Evolutionary conservation across 495 filamentous ascomycete species (phyloP).

Genomic region (Podospora didyma): DNA sequence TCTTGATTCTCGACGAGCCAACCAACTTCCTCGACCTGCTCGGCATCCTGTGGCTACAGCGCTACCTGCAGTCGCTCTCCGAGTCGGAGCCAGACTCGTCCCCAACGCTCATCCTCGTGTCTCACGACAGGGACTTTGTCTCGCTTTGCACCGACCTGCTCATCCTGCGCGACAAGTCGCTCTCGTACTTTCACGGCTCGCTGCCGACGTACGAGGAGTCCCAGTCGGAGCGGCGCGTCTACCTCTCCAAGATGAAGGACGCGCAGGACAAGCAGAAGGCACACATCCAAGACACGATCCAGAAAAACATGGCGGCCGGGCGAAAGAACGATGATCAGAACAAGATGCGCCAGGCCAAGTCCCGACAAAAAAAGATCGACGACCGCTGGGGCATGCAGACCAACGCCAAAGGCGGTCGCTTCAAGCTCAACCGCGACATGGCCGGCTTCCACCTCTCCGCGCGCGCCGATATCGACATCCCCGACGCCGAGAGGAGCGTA

Average conservation of each 20-base stretch:
- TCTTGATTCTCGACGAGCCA: slow-evolving; percentile 82
- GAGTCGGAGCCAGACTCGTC: slow-evolving; percentile 25
- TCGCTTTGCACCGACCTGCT: slow-evolving; percentile 72
- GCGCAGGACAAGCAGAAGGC: slow-evolving; percentile 71
- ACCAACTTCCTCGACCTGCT: slow-evolving; percentile 82
- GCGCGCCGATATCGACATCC: slow-evolving; percentile 66
- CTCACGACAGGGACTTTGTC: slow-evolving; percentile 75
- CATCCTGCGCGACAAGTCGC: slow-evolving; percentile 62
- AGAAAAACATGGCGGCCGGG: slow-evolving; percentile 62
- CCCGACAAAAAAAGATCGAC: slow-evolving; percentile 75
- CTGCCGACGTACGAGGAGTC: slow-evolving; percentile 64
- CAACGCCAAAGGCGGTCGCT: slow-evolving; percentile 62
- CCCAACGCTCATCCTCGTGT: slow-evolving; percentile 65
- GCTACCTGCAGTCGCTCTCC: slow-evolving; percentile 54
- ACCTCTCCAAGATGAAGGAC: slow-evolving; percentile 71
- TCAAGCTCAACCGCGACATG: slow-evolving; percentile 75
- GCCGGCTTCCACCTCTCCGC: slow-evolving; percentile 52
- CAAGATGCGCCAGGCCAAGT: slow-evolving; percentile 73
- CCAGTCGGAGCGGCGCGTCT: slow-evolving; percentile 58
- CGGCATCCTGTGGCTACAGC: slow-evolving; percentile 79
- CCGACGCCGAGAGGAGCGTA: slow-evolving; percentile 57
- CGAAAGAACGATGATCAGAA: slow-evolving; percentile 73
- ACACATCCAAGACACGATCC: slow-evolving; percentile 72
- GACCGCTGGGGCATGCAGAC: slow-evolving; percentile 73
- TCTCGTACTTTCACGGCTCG: slow-evolving; percentile 67